Evolutionary conservation across 75 land plant genomes (phyloP).

Genomic region (Picea sitchensis): DNA sequence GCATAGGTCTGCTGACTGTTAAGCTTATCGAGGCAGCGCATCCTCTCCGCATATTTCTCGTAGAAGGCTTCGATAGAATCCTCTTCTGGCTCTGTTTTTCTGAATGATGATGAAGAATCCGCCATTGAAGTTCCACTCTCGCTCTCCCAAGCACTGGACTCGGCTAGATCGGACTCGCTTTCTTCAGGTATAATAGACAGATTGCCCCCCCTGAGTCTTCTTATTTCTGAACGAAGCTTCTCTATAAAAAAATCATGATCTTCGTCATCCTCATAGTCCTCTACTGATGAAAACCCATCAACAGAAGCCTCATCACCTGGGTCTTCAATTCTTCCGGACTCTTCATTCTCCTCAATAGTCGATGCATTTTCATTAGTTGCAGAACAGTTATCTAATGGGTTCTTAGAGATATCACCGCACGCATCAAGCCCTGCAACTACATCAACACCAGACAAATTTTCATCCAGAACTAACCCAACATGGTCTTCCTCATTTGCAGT

Average conservation of each 20-base stretch:
- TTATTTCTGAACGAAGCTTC: slow-evolving; percentile 7
- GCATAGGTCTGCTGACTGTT: slow-evolving; percentile 59
- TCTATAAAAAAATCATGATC: slow-evolving; percentile 3
- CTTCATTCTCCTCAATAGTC: not conserved
- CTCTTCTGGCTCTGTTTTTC: slow-evolving; percentile 13
- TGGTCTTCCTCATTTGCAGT: slow-evolving; percentile 1
- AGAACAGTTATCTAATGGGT: not conserved
- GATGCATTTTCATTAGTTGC: not conserved
- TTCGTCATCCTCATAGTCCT: slow-evolving; percentile 5
- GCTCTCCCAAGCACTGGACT: slow-evolving; percentile 10
- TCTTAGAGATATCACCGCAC: not conserved
- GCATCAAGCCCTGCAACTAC: not conserved
- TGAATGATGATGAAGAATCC: slow-evolving; percentile 44
- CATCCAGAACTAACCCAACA: slow-evolving; percentile 1
- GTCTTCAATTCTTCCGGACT: slow-evolving; percentile 23
- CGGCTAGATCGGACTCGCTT: slow-evolving; percentile 27
- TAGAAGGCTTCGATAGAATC: slow-evolving; percentile 40
- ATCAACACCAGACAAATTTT: not conserved
- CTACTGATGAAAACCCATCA: slow-evolving; percentile 13
- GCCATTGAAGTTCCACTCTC: slow-evolving; percentile 33
- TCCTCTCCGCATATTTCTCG: slow-evolving; percentile 41
- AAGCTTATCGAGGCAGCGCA: slow-evolving; percentile 55
- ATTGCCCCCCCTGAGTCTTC: not conserved
- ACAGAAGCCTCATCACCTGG: slow-evolving; percentile 29
- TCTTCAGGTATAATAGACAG: slow-evolving; percentile 51